Base-by-base conservation (phyloP, 305 asterid species). In the Solanum aculeatissimum region DNA sequence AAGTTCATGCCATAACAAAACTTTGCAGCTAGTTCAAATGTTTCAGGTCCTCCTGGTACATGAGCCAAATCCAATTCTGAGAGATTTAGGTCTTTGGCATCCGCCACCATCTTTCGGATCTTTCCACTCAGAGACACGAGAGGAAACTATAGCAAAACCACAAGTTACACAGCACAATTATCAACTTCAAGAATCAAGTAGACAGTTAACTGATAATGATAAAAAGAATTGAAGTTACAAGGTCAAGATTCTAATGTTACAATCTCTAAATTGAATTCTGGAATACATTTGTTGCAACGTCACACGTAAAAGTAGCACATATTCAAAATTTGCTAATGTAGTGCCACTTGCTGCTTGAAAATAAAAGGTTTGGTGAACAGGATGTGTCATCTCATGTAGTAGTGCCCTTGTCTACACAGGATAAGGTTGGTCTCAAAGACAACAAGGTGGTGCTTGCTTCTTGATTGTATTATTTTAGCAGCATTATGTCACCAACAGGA, bases 1-100 rank as follows among this genome's bases (percentile, higher is more conserved):
- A 94, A 92, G 83, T 92, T 94, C 86, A 92, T 89, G 32, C 93
- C 94, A 27, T 94, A 94, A 71, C 95, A 92, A 82, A 92, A 94
- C 69, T 90, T 92, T 0, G 93, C 94, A 1, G 94, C 95, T 12
- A 91, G 95, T 83, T 94, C 95, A 72, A 94, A 94, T 40, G 92
- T 84, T 70, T 92, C 91, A 2, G 94, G 89, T 14, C 98, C 94
- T 11, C 96, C 96, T 14, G 98, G 96, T 7, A 90, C 86, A 81
- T 90, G 85, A 23, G 82, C 49, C 62, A 94, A 92, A 70, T 92
- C 90, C 75, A 94, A 86, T 85, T 88, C 87, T 32, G 91, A 83
- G 74, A 89, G 84, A 79, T 83, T 80, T 43, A 92, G 63, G 32
- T 84, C 88, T 74, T 90, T 88, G 68, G 89, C 90, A 43, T 91